These are phyloP conservation scores for Cryptosporidium tyzzeri DNA, from an alignment of 169 alveolate species.

Conservation along the genomic window DNA sequence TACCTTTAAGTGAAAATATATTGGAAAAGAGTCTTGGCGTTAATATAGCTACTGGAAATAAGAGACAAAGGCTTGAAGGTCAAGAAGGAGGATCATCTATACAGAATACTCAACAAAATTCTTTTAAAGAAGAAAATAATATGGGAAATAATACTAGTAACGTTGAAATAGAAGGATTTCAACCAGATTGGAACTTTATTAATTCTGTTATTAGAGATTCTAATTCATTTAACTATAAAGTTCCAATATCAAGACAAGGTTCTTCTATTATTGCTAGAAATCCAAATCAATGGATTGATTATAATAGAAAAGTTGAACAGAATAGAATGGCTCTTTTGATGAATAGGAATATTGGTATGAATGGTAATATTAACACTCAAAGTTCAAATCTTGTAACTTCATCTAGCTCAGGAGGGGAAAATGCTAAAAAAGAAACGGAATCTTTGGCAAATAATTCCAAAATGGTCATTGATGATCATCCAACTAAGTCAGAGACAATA, in stretches of 20 bases:
- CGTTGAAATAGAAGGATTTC: slow-evolving; percentile 5
- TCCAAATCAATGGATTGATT: slow-evolving; percentile 76
- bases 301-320: slow-evolving; percentile 71
- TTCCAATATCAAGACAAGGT: slow-evolving; percentile 64
- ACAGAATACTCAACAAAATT: neutral
- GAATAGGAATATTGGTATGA: neutral
- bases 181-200: slow-evolving; percentile 68
- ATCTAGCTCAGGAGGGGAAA: neutral
- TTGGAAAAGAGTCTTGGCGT: slow-evolving; percentile 15
- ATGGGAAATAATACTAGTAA: neutral
- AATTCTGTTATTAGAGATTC: slow-evolving; percentile 29
- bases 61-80: neutral
- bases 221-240: slow-evolving; percentile 25
- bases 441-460: neutral
- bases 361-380: neutral
- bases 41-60: neutral
- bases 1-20: slow-evolving; percentile 26
- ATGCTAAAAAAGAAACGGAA: neutral
- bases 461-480: neutral
- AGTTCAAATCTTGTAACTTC: neutral
- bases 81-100: neutral
- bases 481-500: neutral
- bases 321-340: slow-evolving; percentile 61
- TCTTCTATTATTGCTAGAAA: slow-evolving; percentile 50
- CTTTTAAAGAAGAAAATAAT: neutral